Percentiles rank a stretch among this genome's conserved stretches.
phyloP scores from a whole-genome alignment of 768 basidiomycete species.

The Leccinum boreale region DNA sequence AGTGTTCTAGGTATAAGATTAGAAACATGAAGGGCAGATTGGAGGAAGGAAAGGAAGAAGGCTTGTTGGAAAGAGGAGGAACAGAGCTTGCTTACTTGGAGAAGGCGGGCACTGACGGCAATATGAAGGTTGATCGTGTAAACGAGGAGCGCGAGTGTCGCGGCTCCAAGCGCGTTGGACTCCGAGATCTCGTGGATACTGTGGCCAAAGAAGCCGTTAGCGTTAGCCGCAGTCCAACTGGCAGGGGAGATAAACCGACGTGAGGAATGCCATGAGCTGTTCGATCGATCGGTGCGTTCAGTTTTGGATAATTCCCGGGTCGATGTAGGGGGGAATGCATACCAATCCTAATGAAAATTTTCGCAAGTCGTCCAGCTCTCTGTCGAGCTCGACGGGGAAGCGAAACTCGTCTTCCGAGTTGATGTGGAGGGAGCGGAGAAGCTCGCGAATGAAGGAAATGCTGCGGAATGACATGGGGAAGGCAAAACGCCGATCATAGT shows the following conservation, averaged over 20 bases:
- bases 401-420: constrained; percentile 1
- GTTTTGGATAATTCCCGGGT: background rate
- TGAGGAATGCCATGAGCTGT: constrained; percentile 28
- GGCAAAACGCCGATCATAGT: background rate
- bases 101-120: constrained; percentile 11
- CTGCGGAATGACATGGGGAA: constrained; percentile 9
- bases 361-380: constrained; percentile 21
- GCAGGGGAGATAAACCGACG: constrained; percentile 13
- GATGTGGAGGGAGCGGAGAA: background rate
- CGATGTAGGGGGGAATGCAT: background rate
- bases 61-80: background rate
- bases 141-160: constrained; percentile 25
- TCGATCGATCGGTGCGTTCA: background rate
- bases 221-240: background rate
- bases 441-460: background rate
- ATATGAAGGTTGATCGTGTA: constrained; percentile 31
- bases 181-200: constrained; percentile 24
- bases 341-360: constrained; percentile 23
- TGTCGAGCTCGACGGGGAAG: constrained; percentile 12
- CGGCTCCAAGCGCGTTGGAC: constrained; percentile 13
- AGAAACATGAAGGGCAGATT: background rate
- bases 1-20: constrained; percentile 5
- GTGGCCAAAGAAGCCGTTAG: background rate
- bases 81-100: constrained; percentile 12
- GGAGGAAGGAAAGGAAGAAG: background rate